These are phyloP conservation scores for Pichia sp. DNA, from an alignment of 1,139 yeast species.

Conservation along the genomic window DNA sequence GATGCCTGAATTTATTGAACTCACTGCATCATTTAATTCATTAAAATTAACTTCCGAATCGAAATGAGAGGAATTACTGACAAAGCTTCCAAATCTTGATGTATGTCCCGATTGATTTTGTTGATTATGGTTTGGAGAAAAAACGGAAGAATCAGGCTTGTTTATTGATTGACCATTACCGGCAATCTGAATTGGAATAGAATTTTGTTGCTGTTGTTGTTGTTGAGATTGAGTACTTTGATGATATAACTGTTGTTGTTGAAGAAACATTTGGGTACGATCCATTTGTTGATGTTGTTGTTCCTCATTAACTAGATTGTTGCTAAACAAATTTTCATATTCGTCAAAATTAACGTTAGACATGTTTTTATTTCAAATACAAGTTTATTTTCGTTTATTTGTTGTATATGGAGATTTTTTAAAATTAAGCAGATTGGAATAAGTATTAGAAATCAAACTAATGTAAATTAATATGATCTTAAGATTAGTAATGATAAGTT, in stretches of 20 bases:
- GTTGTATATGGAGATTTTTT: too few relatives aligned
- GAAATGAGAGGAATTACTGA: constrained; percentile 16
- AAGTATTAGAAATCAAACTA: too few relatives aligned
- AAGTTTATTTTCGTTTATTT: too few relatives aligned
- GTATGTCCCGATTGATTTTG: constrained; percentile 1
- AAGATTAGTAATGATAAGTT: too few relatives aligned
- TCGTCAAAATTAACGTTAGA: constrained; percentile 6
- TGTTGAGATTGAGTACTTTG: constrained; percentile 11
- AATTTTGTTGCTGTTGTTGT: constrained; percentile 5
- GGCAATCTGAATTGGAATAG: constrained; percentile 1
- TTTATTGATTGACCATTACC: neutral
- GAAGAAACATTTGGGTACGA: constrained; percentile 9
- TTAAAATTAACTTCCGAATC: constrained; percentile 26
- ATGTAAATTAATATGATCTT: too few relatives aligned
- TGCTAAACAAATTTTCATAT: constrained; percentile 4
- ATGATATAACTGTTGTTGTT: constrained; percentile 17
- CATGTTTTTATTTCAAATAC: neutral
- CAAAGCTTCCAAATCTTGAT: constrained; percentile 19
- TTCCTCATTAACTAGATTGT: neutral
- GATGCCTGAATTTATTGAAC: constrained; percentile 25
- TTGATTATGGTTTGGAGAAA: constrained; percentile 2
- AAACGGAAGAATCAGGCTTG: neutral
- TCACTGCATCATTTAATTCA: constrained; percentile 28
- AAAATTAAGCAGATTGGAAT: too few relatives aligned
- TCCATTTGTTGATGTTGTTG: constrained; percentile 8